Percentiles rank a stretch among this genome's conserved stretches.
phyloP scores from a whole-genome alignment of 768 basidiomycete genomes.

The Lactarius akahatsu region DNA sequence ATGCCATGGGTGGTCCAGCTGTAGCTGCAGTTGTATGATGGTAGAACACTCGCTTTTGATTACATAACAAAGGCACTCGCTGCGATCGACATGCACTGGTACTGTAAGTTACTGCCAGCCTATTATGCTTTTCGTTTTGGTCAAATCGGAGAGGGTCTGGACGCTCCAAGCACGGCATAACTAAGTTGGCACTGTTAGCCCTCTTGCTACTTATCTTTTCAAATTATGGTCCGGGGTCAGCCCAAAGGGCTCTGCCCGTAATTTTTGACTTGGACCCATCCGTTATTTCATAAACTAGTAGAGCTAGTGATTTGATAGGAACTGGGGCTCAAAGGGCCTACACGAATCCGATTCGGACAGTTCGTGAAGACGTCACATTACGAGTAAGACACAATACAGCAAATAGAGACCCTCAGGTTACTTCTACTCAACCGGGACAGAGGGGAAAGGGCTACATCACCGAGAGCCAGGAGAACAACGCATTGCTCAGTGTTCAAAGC shows the following conservation, averaged over 20 bases:
- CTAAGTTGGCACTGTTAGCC: too few species aligned
- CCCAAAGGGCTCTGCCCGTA: too few species aligned
- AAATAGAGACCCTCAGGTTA: neutral
- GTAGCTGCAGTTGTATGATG: neutral
- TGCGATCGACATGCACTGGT: neutral
- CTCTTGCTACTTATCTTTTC: neutral
- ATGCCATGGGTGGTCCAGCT: conserved; percentile 4
- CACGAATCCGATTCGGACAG: neutral
- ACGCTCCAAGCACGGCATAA: neutral
- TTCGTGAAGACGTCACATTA: neutral
- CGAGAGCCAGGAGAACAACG: neutral
- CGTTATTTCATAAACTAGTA: neutral
- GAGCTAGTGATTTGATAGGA: neutral
- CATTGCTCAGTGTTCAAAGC: neutral
- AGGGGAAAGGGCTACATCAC: neutral
- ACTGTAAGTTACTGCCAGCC: neutral
- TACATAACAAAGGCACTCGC: neutral
- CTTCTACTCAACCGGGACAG: neutral
- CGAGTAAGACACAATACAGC: neutral
- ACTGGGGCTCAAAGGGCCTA: neutral
- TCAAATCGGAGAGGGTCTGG: neutral
- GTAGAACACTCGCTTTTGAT: neutral
- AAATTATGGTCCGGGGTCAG: neutral
- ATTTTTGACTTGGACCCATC: neutral
- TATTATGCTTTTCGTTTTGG: neutral